Conservation (phyloP, 495 filamentous ascomycete genomes). For the Penicillium salamii region DNA sequence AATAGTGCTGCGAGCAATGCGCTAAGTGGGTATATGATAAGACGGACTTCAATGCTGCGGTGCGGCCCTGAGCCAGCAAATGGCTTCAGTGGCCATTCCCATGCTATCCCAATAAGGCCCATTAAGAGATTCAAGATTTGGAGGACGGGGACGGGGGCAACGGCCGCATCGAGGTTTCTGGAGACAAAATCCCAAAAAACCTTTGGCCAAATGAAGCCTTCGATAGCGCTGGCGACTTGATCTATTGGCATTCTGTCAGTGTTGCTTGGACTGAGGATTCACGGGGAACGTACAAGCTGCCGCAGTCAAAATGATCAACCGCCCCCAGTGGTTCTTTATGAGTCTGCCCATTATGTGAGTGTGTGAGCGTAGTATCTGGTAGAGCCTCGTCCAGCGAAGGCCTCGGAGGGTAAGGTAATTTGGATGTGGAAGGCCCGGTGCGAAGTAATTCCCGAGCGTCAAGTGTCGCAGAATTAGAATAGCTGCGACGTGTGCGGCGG, state of each 20-base stretch:
- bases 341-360: slow-evolving; percentile 77
- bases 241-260: slow-evolving; percentile 45
- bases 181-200: slow-evolving; percentile 97
- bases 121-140: slow-evolving; percentile 95
- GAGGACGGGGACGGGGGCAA: slow-evolving; percentile 83
- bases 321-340: slow-evolving; percentile 99
- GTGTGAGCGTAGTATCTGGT: slow-evolving; percentile 3
- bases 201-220: slow-evolving; percentile 98
- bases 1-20: slow-evolving; percentile 72
- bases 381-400: slow-evolving; percentile 28
- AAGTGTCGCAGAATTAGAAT: background rate
- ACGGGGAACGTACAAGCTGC: slow-evolving; percentile 64
- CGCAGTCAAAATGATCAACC: slow-evolving; percentile 84
- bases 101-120: slow-evolving; percentile 74
- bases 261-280: background rate
- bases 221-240: slow-evolving; percentile 79
- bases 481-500: background rate
- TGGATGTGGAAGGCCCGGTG: background rate
- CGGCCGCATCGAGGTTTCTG: slow-evolving; percentile 80
- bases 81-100: slow-evolving; percentile 83
- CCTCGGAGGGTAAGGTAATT: slow-evolving; percentile 4
- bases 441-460: background rate
- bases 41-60: slow-evolving; percentile 79
- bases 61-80: slow-evolving; percentile 68
- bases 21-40: slow-evolving; percentile 79